Evolutionary conservation across 2,329 filamentous ascomycete genomes (phyloP).

Genomic region (Pseudocercospora ulei): DNA sequence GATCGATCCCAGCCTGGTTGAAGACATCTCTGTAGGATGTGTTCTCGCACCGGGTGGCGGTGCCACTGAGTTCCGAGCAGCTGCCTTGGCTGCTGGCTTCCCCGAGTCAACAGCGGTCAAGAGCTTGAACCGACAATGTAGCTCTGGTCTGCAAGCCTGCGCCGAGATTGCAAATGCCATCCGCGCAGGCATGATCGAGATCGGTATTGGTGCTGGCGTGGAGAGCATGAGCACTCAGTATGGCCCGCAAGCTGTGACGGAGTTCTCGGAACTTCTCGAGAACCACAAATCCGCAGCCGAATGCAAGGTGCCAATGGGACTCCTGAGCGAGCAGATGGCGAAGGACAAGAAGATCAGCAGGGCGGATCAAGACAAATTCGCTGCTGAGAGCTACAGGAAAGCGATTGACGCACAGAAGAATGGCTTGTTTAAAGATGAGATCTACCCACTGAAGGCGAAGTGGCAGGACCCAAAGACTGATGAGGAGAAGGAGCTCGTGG

Average conservation of each 20-base stretch:
- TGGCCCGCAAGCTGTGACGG: slow-evolving; percentile 75
- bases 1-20: slow-evolving; percentile 77
- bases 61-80: slow-evolving; percentile 92
- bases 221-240: slow-evolving; percentile 95
- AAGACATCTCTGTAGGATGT: slow-evolving; percentile 85
- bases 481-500: slow-evolving; percentile 72
- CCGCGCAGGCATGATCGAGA: slow-evolving; percentile 80
- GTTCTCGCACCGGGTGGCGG: slow-evolving; percentile 89
- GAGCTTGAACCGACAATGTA: slow-evolving; percentile 88
- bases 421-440: slow-evolving; percentile 90
- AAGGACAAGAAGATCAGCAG: slow-evolving; percentile 67
- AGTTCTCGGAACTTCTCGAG: slow-evolving; percentile 86
- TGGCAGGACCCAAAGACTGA: slow-evolving; percentile 84
- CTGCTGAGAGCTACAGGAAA: slow-evolving; percentile 85
- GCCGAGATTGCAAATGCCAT: slow-evolving; percentile 93
- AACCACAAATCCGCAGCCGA: slow-evolving; percentile 71
- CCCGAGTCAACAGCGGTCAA: slow-evolving; percentile 75
- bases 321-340: slow-evolving; percentile 89
- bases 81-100: slow-evolving; percentile 81
- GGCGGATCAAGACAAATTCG: slow-evolving; percentile 77
- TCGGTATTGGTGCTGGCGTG: slow-evolving; percentile 87
- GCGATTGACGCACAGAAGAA: slow-evolving; percentile 72
- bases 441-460: slow-evolving; percentile 74
- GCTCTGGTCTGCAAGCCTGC: slow-evolving; percentile 80
- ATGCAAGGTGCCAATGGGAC: slow-evolving; percentile 97